phyloP scores from a whole-genome alignment of 2,329 filamentous ascomycete species.

The Pyrenochaeta sp. region DNA sequence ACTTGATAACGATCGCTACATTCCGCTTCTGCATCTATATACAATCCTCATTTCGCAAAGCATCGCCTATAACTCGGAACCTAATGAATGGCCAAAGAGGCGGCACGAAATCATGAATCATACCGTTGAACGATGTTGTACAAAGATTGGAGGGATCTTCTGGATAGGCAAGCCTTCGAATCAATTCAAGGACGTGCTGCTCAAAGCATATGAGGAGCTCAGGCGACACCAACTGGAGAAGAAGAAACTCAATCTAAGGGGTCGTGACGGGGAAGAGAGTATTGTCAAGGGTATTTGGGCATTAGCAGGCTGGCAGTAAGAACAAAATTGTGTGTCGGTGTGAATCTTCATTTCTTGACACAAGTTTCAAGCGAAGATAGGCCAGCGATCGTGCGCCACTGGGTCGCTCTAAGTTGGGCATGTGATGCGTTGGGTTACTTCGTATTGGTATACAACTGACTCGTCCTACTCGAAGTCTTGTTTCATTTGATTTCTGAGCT shows the following conservation, averaged over 20 bases:
- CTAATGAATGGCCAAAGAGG: constrained; percentile 15
- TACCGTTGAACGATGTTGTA: constrained; percentile 38
- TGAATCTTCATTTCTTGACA: no score
- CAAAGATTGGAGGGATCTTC: constrained; percentile 23
- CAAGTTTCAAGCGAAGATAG: no score
- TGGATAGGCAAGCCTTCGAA: constrained; percentile 31
- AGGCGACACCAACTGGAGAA: constrained; percentile 32
- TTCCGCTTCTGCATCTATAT: constrained; percentile 40
- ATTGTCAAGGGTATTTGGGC: constrained; percentile 58
- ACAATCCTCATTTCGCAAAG: constrained; percentile 42
- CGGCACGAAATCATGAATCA: constrained; percentile 36
- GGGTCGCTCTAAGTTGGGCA: no score
- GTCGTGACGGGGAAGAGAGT: constrained; percentile 31
- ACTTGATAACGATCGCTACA: constrained; percentile 20
- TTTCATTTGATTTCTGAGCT: constrained; percentile 56
- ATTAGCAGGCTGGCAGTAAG: constrained; percentile 42
- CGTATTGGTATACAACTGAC: no score
- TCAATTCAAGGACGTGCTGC: constrained; percentile 33
- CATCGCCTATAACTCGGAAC: constrained; percentile 26
- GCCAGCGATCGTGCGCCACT: no score
- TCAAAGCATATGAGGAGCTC: constrained; percentile 38
- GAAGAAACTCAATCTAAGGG: constrained; percentile 35
- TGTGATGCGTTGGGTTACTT: no score
- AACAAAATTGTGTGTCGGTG: no score
- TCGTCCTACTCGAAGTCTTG: not conserved